Conservation (phyloP, 345 rosid species). For the Moricandia moricandioides region DNA sequence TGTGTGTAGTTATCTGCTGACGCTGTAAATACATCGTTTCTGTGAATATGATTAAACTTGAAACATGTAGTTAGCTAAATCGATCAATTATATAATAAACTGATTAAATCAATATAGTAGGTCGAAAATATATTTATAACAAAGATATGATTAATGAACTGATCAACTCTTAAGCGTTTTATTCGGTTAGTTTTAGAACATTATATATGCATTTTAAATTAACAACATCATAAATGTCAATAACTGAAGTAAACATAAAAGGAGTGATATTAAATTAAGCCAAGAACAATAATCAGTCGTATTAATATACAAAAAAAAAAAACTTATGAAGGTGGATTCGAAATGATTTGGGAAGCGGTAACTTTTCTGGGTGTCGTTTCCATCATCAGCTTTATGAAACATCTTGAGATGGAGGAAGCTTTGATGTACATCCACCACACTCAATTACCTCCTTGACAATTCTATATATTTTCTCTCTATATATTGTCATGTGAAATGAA, state of each 20-base stretch:
- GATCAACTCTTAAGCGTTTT: neutral
- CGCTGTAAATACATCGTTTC: neutral
- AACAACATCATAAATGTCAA: neutral
- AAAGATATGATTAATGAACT: neutral
- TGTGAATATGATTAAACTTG: neutral
- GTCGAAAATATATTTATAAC: neutral
- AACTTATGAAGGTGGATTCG: slow-evolving; percentile 23
- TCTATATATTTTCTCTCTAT: neutral
- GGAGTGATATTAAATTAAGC: neutral
- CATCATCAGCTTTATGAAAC: slow-evolving; percentile 43
- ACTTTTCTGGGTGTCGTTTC: slow-evolving; percentile 38
- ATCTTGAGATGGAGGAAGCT: slow-evolving; percentile 40
- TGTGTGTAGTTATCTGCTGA: slow-evolving; percentile 23
- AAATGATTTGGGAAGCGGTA: slow-evolving; percentile 29
- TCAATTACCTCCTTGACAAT: slow-evolving; percentile 30
- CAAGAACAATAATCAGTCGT: neutral
- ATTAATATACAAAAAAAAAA: neutral
- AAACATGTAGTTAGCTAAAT: neutral
- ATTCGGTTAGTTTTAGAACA: neutral
- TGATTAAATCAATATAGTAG: neutral
- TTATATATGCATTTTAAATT: neutral
- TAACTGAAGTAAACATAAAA: neutral
- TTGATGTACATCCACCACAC: slow-evolving; percentile 43
- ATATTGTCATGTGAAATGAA: slow-evolving; percentile 6
- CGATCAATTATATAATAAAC: neutral